Evolutionary conservation across 2,329 filamentous ascomycete genomes (phyloP).

Genomic region (Lachnellula hyalina): DNA sequence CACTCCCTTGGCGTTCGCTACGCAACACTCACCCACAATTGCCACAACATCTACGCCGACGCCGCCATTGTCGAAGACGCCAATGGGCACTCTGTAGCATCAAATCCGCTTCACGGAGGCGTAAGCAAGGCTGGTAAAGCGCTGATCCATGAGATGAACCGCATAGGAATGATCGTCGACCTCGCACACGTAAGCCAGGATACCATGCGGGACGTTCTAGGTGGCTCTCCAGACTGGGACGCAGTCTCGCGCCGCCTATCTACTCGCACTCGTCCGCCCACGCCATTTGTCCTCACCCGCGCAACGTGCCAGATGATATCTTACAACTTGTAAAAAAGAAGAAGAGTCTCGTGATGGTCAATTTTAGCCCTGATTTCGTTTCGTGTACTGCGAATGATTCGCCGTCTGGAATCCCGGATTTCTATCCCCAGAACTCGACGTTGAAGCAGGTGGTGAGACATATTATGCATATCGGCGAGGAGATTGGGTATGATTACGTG

Average conservation of each 20-base stretch:
- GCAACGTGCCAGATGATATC: constrained; percentile 85
- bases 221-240: constrained; percentile 54
- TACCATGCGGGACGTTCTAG: constrained; percentile 80
- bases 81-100: constrained; percentile 20
- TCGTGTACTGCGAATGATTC: constrained; percentile 56
- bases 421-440: constrained; percentile 63
- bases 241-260: constrained; percentile 76
- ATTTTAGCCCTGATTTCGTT: constrained; percentile 79
- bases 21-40: constrained; percentile 86
- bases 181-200: constrained; percentile 72
- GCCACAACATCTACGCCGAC: constrained; percentile 85
- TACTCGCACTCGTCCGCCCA: constrained; percentile 85
- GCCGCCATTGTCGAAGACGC: constrained; percentile 63
- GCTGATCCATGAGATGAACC: constrained; percentile 85
- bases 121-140: constrained; percentile 64
- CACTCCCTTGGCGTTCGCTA: constrained; percentile 79
- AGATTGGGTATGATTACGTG: constrained; percentile 83
- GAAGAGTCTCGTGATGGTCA: constrained; percentile 82
- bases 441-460: constrained; percentile 74
- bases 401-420: constrained; percentile 61
- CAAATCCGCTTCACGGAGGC: constrained; percentile 61
- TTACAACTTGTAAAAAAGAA: constrained; percentile 68
- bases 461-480: constrained; percentile 73
- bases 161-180: constrained; percentile 91
- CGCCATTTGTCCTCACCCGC: constrained; percentile 76